phyloP scores from a whole-genome alignment of 2,329 filamentous ascomycete species.

The Microdochium paspali region DNA sequence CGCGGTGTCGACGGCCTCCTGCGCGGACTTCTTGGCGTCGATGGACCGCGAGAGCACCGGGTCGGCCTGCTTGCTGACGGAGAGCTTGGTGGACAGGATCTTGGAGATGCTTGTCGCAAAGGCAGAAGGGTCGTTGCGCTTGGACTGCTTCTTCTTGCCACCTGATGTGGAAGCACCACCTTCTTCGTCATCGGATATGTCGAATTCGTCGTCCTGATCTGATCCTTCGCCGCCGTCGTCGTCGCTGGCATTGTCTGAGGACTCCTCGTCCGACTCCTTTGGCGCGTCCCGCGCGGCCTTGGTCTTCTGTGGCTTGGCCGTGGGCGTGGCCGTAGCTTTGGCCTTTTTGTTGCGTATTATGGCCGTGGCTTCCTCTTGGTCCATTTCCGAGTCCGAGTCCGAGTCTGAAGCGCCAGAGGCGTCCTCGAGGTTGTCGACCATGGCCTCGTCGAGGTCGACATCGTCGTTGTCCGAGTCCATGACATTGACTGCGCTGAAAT shows the following conservation, averaged over 20 bases:
- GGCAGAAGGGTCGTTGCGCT: conserved; percentile 83
- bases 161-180: conserved; percentile 17
- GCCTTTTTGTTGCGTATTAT: conserved; percentile 14
- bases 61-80: conserved; percentile 71
- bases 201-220: conserved; percentile 30
- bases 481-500: conserved; percentile 42
- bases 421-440: conserved; percentile 35
- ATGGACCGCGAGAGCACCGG: conserved; percentile 84
- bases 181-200: conserved; percentile 22
- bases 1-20: conserved; percentile 63
- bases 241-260: conserved; percentile 16
- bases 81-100: conserved; percentile 84
- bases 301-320: conserved; percentile 9
- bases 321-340: conserved; percentile 14
- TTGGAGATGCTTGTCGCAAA: conserved; percentile 92
- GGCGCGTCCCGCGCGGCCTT: conserved; percentile 11
- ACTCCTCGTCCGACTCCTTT: conserved; percentile 11
- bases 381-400: conserved; percentile 23
- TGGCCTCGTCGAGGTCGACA: conserved; percentile 44
- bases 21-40: conserved; percentile 61
- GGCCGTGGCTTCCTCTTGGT: conserved; percentile 19
- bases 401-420: conserved; percentile 20
- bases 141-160: conserved; percentile 45
- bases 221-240: conserved; percentile 24
- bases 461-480: conserved; percentile 46